Evolutionary conservation across 257 asterid genomes (phyloP).

Genomic region (Phtheirospermum japonicum): DNA sequence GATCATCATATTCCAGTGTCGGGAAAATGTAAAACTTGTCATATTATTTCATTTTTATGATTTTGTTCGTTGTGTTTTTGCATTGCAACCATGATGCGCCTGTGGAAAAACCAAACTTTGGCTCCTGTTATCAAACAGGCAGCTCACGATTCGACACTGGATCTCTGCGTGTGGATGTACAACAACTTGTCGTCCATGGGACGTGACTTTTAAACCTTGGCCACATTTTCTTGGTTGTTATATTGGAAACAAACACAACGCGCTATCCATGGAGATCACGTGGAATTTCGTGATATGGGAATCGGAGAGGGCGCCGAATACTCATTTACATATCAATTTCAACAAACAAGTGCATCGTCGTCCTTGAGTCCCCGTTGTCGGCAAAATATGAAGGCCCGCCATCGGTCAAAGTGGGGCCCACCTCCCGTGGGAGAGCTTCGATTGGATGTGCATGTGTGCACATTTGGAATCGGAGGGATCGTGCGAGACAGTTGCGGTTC

Average conservation of each 20-base stretch:
- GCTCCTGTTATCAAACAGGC: background rate
- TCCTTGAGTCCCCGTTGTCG: background rate
- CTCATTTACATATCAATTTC: too few species aligned
- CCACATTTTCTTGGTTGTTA: too few species aligned
- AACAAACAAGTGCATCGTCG: background rate
- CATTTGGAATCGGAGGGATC: background rate
- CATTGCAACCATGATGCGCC: background rate
- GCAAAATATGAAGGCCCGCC: background rate
- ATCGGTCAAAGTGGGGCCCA: background rate
- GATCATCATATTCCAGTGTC: too few species aligned
- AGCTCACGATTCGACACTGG: background rate
- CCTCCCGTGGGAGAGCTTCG: background rate
- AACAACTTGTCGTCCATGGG: background rate
- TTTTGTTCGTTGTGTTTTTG: background rate
- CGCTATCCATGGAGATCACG: too few species aligned
- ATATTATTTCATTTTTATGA: background rate
- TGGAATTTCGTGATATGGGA: too few species aligned
- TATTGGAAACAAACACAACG: too few species aligned
- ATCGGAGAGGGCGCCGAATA: too few species aligned
- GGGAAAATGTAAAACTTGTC: too few species aligned
- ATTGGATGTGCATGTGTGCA: background rate
- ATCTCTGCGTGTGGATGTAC: background rate
- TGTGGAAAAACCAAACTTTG: background rate
- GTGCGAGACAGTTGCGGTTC: background rate
- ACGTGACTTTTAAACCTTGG: too few species aligned